Conservation (phyloP, 805 yeast species). For the Wickerhamomyces bisporus region DNA sequence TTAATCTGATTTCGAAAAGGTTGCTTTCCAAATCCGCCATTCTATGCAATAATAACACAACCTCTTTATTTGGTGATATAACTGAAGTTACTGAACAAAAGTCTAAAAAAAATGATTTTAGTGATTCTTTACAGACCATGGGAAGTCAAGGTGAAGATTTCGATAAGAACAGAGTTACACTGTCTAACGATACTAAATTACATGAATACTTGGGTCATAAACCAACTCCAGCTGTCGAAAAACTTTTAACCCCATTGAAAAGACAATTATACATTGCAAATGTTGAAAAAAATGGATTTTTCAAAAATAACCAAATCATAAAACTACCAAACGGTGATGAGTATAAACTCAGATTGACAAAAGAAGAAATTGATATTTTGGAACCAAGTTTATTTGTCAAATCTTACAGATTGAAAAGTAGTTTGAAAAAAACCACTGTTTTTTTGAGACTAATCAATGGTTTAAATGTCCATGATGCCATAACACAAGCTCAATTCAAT, state of each 20-base stretch:
- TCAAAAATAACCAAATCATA: conserved; percentile 54
- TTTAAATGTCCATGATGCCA: conserved; percentile 68
- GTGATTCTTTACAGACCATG: conserved; percentile 23
- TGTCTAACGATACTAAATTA: conserved; percentile 30
- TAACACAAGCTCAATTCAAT: conserved; percentile 88
- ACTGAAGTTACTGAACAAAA: conserved; percentile 15
- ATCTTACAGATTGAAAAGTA: conserved; percentile 79
- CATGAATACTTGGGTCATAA: conserved; percentile 46
- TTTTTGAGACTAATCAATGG: conserved; percentile 74
- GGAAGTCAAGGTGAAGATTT: conserved; percentile 15
- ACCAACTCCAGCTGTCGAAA: conserved; percentile 51
- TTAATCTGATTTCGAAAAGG: not conserved
- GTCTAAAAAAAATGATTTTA: conserved; percentile 15
- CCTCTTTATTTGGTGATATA: conserved; percentile 22
- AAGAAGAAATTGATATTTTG: conserved; percentile 65
- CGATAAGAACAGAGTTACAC: conserved; percentile 24
- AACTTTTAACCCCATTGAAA: conserved; percentile 65
- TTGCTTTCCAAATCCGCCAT: not conserved
- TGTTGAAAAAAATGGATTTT: conserved; percentile 58
- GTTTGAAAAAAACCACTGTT: conserved; percentile 81
- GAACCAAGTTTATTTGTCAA: conserved; percentile 86
- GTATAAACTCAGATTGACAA: conserved; percentile 53
- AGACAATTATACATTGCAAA: conserved; percentile 55
- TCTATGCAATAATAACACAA: not conserved
- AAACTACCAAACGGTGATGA: conserved; percentile 35